Percentiles rank a stretch among this genome's conserved stretches.
Evolutionary conservation across 1,139 yeast species (phyloP).

Genomic region (Zygotorulaspora mrakii): DNA sequence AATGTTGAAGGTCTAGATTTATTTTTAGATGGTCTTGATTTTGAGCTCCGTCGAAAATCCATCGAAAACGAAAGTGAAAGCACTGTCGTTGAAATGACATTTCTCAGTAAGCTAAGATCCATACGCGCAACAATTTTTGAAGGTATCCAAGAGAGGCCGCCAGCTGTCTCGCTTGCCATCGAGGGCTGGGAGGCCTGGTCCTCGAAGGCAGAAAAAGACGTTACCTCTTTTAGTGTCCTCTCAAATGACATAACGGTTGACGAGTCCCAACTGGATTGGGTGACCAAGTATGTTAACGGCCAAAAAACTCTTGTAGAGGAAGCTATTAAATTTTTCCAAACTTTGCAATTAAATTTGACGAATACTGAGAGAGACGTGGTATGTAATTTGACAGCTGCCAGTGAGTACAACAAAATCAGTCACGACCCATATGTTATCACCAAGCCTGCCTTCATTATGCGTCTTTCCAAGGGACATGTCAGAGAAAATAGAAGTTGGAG

Average conservation of each 20-base stretch:
- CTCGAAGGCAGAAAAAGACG: conserved; percentile 30
- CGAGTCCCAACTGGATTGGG: conserved; percentile 42
- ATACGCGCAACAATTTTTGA: conserved; percentile 23
- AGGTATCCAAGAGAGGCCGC: conserved; percentile 23
- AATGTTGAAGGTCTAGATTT: conserved; percentile 21
- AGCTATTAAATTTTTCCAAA: conserved; percentile 23
- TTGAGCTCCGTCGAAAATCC: conserved; percentile 23
- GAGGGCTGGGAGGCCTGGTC: conserved; percentile 46
- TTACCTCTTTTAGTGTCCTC: conserved; percentile 40
- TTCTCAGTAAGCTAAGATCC: conserved; percentile 21
- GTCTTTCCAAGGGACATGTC: conserved; percentile 69
- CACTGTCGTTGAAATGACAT: conserved; percentile 18
- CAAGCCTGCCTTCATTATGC: conserved; percentile 75
- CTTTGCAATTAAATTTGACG: conserved; percentile 13
- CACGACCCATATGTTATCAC: conserved; percentile 90
- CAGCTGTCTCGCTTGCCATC: conserved; percentile 21
- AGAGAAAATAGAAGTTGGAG: conserved; percentile 87
- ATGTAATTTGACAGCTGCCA: conserved; percentile 56
- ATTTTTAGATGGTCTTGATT: conserved; percentile 43
- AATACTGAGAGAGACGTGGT: conserved; percentile 27
- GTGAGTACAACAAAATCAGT: conserved; percentile 55
- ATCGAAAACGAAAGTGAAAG: conserved; percentile 21
- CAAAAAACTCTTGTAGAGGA: conserved; percentile 30
- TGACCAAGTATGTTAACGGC: conserved; percentile 34
- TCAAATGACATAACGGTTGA: conserved; percentile 39